Evolutionary conservation across 2,329 filamentous ascomycete genomes (phyloP), one percentile per base, ranked within the genome.

Genomic region (Sodiomyces alkalinus): DNA sequence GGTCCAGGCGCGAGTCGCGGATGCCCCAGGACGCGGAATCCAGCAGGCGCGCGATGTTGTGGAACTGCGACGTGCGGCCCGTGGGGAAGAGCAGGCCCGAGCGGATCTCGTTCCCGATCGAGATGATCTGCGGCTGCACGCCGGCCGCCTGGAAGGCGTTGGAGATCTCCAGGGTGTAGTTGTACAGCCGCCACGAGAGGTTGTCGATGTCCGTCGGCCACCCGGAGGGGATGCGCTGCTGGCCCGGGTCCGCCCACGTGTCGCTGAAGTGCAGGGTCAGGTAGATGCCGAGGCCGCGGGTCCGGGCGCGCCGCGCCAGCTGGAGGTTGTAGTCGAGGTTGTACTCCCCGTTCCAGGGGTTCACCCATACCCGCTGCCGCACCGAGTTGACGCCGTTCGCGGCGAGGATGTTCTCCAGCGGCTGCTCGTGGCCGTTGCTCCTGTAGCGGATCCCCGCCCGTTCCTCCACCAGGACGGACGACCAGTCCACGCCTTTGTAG

Each of bases 81-180:
- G 69, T 61, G 0, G 76, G 74, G 58, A 70, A 80, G 23, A 82
- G 61, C 18, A 82, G 53, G 0, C 78, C 78, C 2, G 58, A 52
- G 0, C 68, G 66, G 45, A 83, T 81, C 45, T 82, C 78, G 42
- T 83, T 83, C 15, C 78, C 78, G 37, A 83, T 74, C 11, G 70
- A 74, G 27, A 82, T 64, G 27, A 82, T 71, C 2, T 58, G 54
- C 0, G 76, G 64, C 4, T 57, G 48, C 14, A 80, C 56, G 3
- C 60, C 60, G 11, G 63, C 62, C 0, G 48, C 47, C 2, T 66
- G 59, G 41, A 81, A 80, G 11, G 58, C 50, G 42, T 82, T 68
- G 33, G 67, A 63, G 0, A 75, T 64, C 3, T 62, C 56, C 4
- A 64, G 49, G 0, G 77, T 82, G 49, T 83, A 81, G 49, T 76